Evolutionary conservation across 495 filamentous ascomycete species (phyloP).

Genomic region (Parachaetomium inaequale): DNA sequence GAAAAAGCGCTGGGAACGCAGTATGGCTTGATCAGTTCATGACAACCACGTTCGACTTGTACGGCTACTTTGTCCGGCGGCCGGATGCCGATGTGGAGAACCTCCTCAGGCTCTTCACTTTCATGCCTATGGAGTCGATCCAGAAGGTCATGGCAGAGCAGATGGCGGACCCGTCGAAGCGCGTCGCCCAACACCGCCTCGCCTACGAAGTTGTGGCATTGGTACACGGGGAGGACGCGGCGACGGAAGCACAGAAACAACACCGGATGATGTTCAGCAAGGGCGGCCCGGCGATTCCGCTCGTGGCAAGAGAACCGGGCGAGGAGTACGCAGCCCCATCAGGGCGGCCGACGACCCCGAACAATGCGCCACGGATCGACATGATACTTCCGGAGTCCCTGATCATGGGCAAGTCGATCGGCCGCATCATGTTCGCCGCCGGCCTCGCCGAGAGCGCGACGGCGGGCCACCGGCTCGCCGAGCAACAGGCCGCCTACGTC

Average conservation of each 20-base stretch:
- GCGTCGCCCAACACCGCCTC: constrained; percentile 75
- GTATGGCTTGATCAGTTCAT: constrained; percentile 83
- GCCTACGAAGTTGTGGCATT: constrained; percentile 76
- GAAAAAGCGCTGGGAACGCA: constrained; percentile 92
- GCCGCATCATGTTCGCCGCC: constrained; percentile 61
- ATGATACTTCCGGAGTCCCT: constrained; percentile 65
- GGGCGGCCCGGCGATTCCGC: neutral
- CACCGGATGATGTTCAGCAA: constrained; percentile 56
- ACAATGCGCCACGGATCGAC: constrained; percentile 50
- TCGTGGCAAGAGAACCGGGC: neutral
- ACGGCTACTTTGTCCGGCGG: constrained; percentile 80
- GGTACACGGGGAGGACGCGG: constrained; percentile 64
- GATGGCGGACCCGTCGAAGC: constrained; percentile 57
- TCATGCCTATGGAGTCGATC: constrained; percentile 68
- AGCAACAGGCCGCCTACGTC: constrained; percentile 59
- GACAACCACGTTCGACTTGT: constrained; percentile 81
- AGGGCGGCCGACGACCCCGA: constrained; percentile 39
- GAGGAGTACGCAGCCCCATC: constrained; percentile 13
- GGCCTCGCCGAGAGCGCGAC: constrained; percentile 61
- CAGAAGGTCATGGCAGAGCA: constrained; percentile 63
- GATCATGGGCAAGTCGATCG: constrained; percentile 58
- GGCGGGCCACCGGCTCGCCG: constrained; percentile 64
- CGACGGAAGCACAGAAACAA: constrained; percentile 52
- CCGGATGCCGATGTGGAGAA: constrained; percentile 73
- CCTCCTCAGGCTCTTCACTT: constrained; percentile 88